Conservation (phyloP, 177 flowering plant species). For the Vitis hybrid region DNA sequence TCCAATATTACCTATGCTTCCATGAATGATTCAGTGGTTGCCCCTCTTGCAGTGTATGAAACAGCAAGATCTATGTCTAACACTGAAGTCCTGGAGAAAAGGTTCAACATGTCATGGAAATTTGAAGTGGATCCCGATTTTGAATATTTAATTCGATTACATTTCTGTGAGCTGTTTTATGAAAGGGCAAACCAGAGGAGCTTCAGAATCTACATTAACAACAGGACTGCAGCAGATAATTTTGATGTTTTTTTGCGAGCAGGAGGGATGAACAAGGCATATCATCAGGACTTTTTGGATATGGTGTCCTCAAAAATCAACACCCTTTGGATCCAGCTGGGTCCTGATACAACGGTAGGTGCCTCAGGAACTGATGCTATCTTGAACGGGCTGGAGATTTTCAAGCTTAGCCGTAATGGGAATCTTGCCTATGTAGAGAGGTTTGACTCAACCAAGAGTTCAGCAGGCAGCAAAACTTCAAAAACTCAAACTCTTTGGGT, state of each 20-base stretch:
- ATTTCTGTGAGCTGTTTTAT: constrained; percentile 69
- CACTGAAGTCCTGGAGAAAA: constrained; percentile 50
- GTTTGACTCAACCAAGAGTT: constrained; percentile 13
- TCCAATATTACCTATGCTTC: constrained; percentile 59
- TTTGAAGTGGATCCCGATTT: constrained; percentile 67
- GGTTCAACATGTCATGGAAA: constrained; percentile 86
- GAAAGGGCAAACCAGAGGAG: constrained; percentile 50
- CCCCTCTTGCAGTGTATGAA: constrained; percentile 71
- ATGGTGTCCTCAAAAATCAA: constrained; percentile 29
- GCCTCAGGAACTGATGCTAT: constrained; percentile 68
- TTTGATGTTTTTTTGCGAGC: constrained; percentile 57
- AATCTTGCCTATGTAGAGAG: constrained; percentile 49
- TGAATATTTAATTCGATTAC: constrained; percentile 68
- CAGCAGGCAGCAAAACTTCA: constrained; percentile 11
- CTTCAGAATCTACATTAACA: constrained; percentile 67
- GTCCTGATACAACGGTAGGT: constrained; percentile 55
- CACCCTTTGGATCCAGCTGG: constrained; percentile 71
- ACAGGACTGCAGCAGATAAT: constrained; percentile 58
- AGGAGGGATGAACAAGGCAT: constrained; percentile 58
- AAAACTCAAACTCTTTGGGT: constrained; percentile 38
- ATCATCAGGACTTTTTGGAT: constrained; percentile 62
- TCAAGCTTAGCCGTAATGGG: constrained; percentile 67
- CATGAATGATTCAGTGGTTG: constrained; percentile 43
- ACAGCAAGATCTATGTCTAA: constrained; percentile 64
- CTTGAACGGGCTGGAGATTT: constrained; percentile 77